A percentile compares a stretch with the other conserved stretches of the same genome.
Conservation (phyloP, 2,329 filamentous ascomycete species). For the Emergomyces orientalis region DNA sequence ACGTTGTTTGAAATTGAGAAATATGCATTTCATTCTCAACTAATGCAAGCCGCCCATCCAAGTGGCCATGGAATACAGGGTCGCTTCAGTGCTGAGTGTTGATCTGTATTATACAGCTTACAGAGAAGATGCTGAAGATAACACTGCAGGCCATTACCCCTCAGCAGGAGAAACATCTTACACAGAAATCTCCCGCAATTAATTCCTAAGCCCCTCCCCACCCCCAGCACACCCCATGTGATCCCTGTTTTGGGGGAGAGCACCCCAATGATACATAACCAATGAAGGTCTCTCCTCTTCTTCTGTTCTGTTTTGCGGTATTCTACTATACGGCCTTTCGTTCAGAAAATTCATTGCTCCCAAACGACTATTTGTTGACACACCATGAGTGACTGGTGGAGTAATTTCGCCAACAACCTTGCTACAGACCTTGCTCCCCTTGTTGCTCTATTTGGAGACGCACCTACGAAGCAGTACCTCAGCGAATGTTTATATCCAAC, state of each 20-base stretch:
- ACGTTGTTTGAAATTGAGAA: not conserved
- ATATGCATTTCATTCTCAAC: not conserved
- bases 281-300: not conserved
- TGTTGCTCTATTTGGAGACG: conserved; percentile 7
- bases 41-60: not conserved
- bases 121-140: not conserved
- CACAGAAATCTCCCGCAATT: not conserved
- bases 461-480: conserved; percentile 25
- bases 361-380: not conserved
- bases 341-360: not conserved
- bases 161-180: not conserved
- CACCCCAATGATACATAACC: not conserved
- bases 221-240: not conserved
- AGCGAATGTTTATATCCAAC: conserved; percentile 17
- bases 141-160: not conserved
- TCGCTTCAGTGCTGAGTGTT: not conserved
- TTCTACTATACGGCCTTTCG: not conserved
- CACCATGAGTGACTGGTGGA: conserved; percentile 7
- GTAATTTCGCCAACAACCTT: conserved; percentile 11
- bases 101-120: not conserved
- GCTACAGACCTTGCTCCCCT: conserved; percentile 11
- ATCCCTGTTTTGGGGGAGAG: not conserved
- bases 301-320: not conserved
- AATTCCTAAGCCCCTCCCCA: not conserved
- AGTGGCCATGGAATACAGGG: not conserved